phyloP scores from a whole-genome alignment of 495 filamentous ascomycete species.

The Oidiodendron maius region DNA sequence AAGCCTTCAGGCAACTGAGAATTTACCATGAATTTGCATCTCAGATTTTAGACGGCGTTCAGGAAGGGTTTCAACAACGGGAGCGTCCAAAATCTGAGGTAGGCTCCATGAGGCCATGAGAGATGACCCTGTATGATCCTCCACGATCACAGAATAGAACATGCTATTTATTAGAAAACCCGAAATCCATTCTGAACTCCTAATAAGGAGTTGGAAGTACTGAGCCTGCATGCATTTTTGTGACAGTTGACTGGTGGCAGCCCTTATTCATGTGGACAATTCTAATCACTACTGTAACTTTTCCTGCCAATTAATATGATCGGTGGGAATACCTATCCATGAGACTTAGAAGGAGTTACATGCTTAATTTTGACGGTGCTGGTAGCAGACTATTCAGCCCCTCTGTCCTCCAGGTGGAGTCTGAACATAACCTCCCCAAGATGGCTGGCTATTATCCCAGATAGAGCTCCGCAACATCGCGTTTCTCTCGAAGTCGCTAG shows the following conservation, averaged over 20 bases:
- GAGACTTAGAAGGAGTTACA: too few relatives aligned
- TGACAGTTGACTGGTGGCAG: not conserved
- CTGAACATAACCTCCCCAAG: constrained; percentile 4
- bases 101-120: constrained; percentile 16
- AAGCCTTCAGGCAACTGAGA: constrained; percentile 30
- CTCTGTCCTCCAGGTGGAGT: constrained; percentile 22
- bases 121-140: constrained; percentile 25
- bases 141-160: constrained; percentile 27
- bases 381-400: constrained; percentile 18
- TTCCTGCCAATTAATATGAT: too few relatives aligned
- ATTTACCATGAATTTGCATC: constrained; percentile 16
- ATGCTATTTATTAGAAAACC: constrained; percentile 8
- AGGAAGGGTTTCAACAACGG: constrained; percentile 30
- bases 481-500: constrained; percentile 12
- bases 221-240: not conserved
- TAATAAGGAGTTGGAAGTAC: not conserved
- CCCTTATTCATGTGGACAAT: not conserved
- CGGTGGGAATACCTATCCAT: too few relatives aligned
- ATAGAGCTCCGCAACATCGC: constrained; percentile 18
- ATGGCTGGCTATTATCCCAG: constrained; percentile 11
- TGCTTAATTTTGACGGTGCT: too few relatives aligned
- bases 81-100: constrained; percentile 22
- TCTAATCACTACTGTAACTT: too few relatives aligned
- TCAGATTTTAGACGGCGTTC: constrained; percentile 25
- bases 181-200: constrained; percentile 2